Evolutionary conservation across 192 early-diverging fungal species (phyloP).

Genomic region (Dissophora globulifera): DNA sequence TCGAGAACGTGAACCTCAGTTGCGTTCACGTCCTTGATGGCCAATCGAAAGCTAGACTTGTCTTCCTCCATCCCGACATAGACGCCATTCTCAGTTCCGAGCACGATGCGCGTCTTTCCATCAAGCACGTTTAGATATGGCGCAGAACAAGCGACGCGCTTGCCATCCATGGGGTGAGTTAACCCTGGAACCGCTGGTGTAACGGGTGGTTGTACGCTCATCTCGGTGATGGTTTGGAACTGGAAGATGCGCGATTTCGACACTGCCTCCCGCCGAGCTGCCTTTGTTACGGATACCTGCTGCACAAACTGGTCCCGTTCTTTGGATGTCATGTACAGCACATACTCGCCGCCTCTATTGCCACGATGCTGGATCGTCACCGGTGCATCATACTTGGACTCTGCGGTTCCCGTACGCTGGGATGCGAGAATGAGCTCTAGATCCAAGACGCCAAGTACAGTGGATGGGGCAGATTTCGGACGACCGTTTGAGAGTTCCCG

Average conservation of each 20-base stretch:
- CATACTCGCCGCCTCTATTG: conserved; percentile 15
- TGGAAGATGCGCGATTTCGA: conserved; percentile 13
- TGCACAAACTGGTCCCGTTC: conserved; percentile 21
- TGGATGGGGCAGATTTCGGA: neutral
- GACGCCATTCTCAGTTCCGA: conserved; percentile 88
- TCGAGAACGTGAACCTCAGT: conserved; percentile 85
- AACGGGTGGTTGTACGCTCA: conserved; percentile 4
- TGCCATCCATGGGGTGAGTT: conserved; percentile 18
- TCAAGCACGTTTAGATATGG: conserved; percentile 56
- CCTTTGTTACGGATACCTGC: conserved; percentile 3
- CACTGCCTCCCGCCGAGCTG: conserved; percentile 7
- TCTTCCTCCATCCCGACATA: conserved; percentile 72
- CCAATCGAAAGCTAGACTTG: conserved; percentile 18
- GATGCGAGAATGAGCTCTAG: neutral
- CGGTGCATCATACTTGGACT: conserved; percentile 1
- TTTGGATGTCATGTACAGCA: conserved; percentile 4
- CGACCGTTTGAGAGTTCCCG: neutral
- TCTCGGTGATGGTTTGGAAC: conserved; percentile 16
- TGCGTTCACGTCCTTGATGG: conserved; percentile 67
- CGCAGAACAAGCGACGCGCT: conserved; percentile 22
- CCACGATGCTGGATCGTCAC: conserved; percentile 27
- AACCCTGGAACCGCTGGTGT: neutral
- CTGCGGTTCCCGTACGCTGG: neutral
- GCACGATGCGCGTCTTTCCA: conserved; percentile 68
- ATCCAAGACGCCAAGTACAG: neutral